phyloP scores from a whole-genome alignment of 2,329 filamentous ascomycete genomes.

The Phoma herbarum region DNA sequence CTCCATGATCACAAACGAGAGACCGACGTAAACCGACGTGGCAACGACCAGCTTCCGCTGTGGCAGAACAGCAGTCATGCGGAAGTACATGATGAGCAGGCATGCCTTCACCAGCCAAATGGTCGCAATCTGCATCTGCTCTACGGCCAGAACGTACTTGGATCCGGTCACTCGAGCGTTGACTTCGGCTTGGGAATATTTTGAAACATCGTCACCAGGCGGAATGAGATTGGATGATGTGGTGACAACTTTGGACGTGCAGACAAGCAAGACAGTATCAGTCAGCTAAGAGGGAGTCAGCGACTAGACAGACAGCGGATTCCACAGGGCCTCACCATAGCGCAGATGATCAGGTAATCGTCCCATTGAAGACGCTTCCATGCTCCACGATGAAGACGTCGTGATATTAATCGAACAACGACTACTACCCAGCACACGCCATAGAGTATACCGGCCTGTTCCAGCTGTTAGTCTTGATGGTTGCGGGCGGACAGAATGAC shows the following conservation, averaged over 20 bases:
- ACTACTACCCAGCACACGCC: constrained; percentile 47
- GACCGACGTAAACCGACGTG: constrained; percentile 56
- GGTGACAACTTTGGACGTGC: constrained; percentile 44
- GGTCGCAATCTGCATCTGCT: constrained; percentile 61
- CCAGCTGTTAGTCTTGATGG: constrained; percentile 6
- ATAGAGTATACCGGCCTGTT: constrained; percentile 44
- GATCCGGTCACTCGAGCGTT: constrained; percentile 59
- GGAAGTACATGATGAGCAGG: constrained; percentile 63
- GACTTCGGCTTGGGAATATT: constrained; percentile 51
- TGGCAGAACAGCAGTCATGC: constrained; percentile 55
- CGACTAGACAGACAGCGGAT: neutral
- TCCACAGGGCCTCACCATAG: constrained; percentile 39
- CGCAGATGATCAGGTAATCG: constrained; percentile 48
- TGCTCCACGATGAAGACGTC: constrained; percentile 41
- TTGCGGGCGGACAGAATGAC: neutral
- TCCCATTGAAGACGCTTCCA: constrained; percentile 48
- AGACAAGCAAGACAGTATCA: constrained; percentile 45
- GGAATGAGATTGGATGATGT: constrained; percentile 50
- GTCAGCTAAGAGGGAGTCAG: constrained; percentile 35
- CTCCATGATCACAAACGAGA: constrained; percentile 59
- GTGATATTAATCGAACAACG: constrained; percentile 39
- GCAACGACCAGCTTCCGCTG: constrained; percentile 51
- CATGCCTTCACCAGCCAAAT: constrained; percentile 64
- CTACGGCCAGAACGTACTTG: constrained; percentile 63
- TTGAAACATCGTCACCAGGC: constrained; percentile 42